phyloP scores from a whole-genome alignment of 305 asterid species.

The Andrographis paniculata region DNA sequence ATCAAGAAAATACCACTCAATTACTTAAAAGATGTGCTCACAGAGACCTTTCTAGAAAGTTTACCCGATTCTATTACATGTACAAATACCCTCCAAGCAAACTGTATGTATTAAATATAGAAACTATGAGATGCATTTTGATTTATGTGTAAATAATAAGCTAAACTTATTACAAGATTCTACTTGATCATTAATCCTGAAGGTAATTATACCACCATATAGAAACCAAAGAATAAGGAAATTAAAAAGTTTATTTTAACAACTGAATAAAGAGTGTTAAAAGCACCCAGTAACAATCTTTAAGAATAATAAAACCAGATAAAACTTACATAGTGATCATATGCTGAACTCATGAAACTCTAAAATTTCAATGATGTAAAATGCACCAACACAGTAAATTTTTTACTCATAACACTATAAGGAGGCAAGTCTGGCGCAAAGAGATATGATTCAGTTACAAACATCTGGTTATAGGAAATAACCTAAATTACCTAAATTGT shows the following conservation, averaged over 20 bases:
- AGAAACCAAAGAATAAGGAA: not conserved
- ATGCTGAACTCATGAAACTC: not conserved
- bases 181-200: constrained; percentile 1
- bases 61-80: constrained; percentile 1
- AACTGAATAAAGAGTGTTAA: not conserved
- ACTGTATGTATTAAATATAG: constrained; percentile 2
- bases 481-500: no score
- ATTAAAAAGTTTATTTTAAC: no score
- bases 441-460: no score
- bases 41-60: not conserved
- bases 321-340: not conserved
- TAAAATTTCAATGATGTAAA: not conserved
- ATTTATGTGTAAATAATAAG: not conserved
- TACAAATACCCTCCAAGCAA: constrained; percentile 16
- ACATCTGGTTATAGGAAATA: no score
- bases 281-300: not conserved
- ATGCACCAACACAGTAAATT: not conserved
- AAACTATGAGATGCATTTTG: not conserved
- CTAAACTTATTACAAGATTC: constrained; percentile 6
- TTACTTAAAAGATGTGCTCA: constrained; percentile 4
- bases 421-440: no score
- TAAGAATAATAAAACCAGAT: not conserved
- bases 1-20: constrained; percentile 13
- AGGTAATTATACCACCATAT: not conserved
- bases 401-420: no score